These are phyloP conservation scores for Cochlearia excelsa DNA, from an alignment of 345 rosid genomes.

Conservation along the genomic window DNA sequence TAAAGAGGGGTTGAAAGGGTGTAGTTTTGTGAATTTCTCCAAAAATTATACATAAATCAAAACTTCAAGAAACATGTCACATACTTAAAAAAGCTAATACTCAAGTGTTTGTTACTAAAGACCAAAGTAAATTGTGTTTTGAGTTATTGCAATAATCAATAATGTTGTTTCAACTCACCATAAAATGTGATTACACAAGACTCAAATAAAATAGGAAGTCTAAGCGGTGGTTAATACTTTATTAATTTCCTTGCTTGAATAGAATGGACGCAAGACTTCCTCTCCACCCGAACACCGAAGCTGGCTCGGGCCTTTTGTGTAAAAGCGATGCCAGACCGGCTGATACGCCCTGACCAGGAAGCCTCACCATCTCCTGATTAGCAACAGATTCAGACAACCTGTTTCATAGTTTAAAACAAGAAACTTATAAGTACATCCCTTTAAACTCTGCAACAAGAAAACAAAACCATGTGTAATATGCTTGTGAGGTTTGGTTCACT, in stretches of 20 bases:
- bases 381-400: conserved; percentile 45
- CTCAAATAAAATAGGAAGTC: conserved; percentile 4
- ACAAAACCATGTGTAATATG: not conserved
- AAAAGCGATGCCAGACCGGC: conserved; percentile 51
- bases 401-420: conserved; percentile 8
- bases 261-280: conserved; percentile 64
- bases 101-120: no score
- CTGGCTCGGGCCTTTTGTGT: conserved; percentile 52
- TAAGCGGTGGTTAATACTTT: not conserved
- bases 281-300: conserved; percentile 67
- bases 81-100: no score
- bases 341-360: conserved; percentile 38
- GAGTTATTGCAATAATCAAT: no score
- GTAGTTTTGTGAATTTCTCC: no score
- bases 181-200: not conserved
- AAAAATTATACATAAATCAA: no score
- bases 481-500: not conserved
- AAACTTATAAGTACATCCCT: not conserved
- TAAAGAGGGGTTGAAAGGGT: no score
- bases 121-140: no score
- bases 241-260: conserved; percentile 56
- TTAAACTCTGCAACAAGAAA: conserved; percentile 2
- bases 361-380: conserved; percentile 37
- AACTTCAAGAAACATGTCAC: no score
- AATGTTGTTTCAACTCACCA: not conserved